phyloP scores from a whole-genome alignment of 2,329 filamentous ascomycete species.

The Penicillium digitatum region DNA sequence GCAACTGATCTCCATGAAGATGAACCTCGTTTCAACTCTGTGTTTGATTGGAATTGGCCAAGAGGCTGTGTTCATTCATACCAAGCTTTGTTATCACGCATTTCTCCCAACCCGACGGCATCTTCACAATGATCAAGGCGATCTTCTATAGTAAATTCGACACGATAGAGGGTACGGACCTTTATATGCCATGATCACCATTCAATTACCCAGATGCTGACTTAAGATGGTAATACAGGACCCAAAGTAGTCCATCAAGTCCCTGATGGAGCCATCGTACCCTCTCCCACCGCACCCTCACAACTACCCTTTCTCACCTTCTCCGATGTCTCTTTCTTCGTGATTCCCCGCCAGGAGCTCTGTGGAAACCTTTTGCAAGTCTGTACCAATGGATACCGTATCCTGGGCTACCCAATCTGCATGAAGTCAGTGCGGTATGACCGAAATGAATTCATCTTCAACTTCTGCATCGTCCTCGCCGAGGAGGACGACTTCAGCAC shows the following conservation, averaged over 20 bases:
- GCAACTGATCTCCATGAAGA: slow-evolving; percentile 1
- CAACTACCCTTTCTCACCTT: slow-evolving; percentile 74
- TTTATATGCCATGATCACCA: not conserved
- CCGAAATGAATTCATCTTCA: slow-evolving; percentile 97
- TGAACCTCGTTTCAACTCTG: not conserved
- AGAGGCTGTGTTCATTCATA: not conserved
- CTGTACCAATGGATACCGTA: slow-evolving; percentile 67
- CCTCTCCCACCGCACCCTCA: slow-evolving; percentile 44
- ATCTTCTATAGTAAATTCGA: slow-evolving; percentile 67
- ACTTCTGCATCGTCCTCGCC: slow-evolving; percentile 82
- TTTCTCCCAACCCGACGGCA: slow-evolving; percentile 1
- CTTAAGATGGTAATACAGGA: slow-evolving; percentile 38
- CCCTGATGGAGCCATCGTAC: slow-evolving; percentile 56
- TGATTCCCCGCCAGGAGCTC: slow-evolving; percentile 91
- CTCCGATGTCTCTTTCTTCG: slow-evolving; percentile 79
- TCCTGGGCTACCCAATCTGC: slow-evolving; percentile 85
- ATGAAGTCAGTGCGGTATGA: slow-evolving; percentile 78
- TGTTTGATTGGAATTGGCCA: not conserved
- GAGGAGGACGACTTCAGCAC: slow-evolving; percentile 66
- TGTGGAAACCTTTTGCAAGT: slow-evolving; percentile 82
- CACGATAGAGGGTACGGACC: slow-evolving; percentile 49
- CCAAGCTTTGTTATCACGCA: not conserved
- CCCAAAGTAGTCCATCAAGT: slow-evolving; percentile 63
- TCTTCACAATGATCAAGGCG: slow-evolving; percentile 54
- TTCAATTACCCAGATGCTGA: slow-evolving; percentile 1